Evolutionary conservation across 2,329 filamentous ascomycete genomes (phyloP).

Genomic region (Fusarium sp.): DNA sequence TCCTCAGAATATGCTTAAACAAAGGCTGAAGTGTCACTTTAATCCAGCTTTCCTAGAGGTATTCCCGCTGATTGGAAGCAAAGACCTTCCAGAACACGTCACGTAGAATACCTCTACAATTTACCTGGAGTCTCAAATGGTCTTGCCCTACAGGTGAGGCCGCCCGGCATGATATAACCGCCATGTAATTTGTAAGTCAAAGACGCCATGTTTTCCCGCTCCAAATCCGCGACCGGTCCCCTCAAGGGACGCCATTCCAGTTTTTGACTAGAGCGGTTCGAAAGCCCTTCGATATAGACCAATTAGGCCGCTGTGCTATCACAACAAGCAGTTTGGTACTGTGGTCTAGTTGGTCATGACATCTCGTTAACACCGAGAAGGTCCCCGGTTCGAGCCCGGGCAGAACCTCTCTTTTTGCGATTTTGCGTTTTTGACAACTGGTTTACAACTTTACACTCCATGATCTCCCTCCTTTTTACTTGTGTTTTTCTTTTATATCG

Average conservation of each 20-base stretch:
- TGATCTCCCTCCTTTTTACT: accelerated
- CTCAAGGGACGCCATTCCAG: background rate
- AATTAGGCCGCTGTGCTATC: accelerated
- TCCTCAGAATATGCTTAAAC: too few species aligned
- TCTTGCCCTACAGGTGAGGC: accelerated
- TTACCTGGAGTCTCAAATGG: too few species aligned
- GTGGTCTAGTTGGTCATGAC: background rate
- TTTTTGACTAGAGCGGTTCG: background rate
- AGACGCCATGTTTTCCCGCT: background rate
- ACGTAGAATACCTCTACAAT: too few species aligned
- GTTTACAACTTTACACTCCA: too few species aligned
- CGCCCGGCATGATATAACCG: background rate
- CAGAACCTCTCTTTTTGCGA: background rate
- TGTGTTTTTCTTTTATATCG: accelerated
- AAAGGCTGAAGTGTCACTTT: too few species aligned
- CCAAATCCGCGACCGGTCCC: background rate
- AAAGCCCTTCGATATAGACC: accelerated
- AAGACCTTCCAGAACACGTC: too few species aligned
- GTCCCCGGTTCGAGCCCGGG: background rate
- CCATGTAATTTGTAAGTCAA: background rate
- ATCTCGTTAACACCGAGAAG: background rate
- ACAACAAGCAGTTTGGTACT: background rate
- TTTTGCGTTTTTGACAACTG: accelerated
- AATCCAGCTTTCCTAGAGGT: too few species aligned
- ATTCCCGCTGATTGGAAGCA: too few species aligned